Conservation (phyloP, 768 basidiomycete species). For the Agaricus sinodeliciosus region DNA sequence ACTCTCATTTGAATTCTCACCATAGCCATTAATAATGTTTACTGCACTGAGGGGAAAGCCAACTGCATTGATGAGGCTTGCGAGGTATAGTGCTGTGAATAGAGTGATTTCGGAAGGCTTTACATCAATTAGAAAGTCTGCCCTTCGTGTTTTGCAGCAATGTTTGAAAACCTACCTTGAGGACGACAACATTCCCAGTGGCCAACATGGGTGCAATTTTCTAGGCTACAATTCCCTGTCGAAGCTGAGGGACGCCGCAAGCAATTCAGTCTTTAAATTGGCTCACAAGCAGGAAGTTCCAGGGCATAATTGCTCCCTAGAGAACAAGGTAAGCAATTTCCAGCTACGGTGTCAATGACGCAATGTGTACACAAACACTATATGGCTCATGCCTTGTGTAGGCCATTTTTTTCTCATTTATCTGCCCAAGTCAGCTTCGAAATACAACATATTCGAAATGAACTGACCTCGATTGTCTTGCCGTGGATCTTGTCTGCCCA, state of each 20-base stretch:
- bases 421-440: constrained; percentile 25
- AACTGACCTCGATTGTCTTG: constrained; percentile 56
- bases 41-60: constrained; percentile 74
- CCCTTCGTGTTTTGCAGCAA: too few relatives aligned
- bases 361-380: constrained; percentile 33
- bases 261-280: too few relatives aligned
- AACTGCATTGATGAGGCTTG: constrained; percentile 53
- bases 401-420: constrained; percentile 45
- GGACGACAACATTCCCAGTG: constrained; percentile 63
- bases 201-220: constrained; percentile 79
- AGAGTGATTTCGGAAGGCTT: constrained; percentile 75
- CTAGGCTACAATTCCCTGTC: constrained; percentile 35
- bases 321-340: neutral
- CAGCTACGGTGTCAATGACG: neutral
- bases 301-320: constrained; percentile 52
- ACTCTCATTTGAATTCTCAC: constrained; percentile 16
- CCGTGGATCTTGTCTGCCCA: constrained; percentile 86
- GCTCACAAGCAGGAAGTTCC: constrained; percentile 40
- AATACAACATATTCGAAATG: neutral
- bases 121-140: too few relatives aligned
- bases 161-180: constrained; percentile 38
- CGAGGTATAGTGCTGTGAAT: constrained; percentile 48
- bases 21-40: constrained; percentile 66
- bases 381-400: constrained; percentile 68
- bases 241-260: neutral